Evolutionary conservation across 2,329 filamentous ascomycete species (phyloP).

Genomic region (Tolypocladium ophioglossoides): DNA sequence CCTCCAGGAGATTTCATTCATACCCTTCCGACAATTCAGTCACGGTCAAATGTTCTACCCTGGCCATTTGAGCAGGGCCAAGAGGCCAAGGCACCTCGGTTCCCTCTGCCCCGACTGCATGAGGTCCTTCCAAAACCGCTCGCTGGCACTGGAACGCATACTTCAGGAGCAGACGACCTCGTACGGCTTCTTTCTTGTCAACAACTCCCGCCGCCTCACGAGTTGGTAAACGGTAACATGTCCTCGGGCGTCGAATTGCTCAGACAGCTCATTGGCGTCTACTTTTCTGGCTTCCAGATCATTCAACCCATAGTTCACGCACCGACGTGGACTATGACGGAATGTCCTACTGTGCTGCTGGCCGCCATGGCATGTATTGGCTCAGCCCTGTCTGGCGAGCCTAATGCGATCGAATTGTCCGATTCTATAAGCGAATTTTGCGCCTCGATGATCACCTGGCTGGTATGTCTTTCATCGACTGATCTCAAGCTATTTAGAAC

Average conservation of each 20-base stretch:
- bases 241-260: constrained; percentile 11
- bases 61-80: constrained; percentile 12
- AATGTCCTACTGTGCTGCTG: constrained; percentile 13
- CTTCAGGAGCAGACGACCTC: constrained; percentile 7
- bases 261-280: constrained; percentile 12
- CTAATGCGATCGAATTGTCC: constrained; percentile 7
- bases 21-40: background rate
- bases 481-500: too few relatives aligned
- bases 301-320: constrained; percentile 18
- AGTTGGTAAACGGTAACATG: constrained; percentile 5
- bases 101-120: constrained; percentile 9
- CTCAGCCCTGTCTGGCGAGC: constrained; percentile 10
- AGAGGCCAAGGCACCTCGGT: constrained; percentile 5
- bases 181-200: constrained; percentile 13
- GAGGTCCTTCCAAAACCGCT: constrained; percentile 7
- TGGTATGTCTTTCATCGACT: constrained; percentile 8
- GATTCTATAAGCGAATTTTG: constrained; percentile 14
- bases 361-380: constrained; percentile 20
- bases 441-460: constrained; percentile 15
- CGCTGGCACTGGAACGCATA: background rate
- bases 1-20: background rate
- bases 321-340: constrained; percentile 15
- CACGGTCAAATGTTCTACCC: constrained; percentile 1
- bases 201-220: constrained; percentile 6
- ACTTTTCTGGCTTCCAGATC: constrained; percentile 15